Base-by-base conservation (phyloP, 2,329 filamentous ascomycete species). In the Exutisphaerella laricina region DNA sequence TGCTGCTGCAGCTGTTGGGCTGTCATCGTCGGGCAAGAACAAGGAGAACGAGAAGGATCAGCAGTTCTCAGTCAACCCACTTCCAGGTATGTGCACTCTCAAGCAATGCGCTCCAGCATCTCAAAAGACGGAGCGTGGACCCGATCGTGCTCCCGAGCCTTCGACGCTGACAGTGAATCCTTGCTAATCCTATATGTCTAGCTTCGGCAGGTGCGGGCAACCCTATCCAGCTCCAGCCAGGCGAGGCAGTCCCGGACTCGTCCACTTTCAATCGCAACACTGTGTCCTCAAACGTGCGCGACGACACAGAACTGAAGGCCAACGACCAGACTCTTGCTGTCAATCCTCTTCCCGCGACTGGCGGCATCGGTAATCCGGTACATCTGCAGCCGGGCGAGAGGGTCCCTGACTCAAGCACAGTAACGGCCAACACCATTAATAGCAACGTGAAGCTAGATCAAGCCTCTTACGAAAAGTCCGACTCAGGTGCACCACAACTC, bases 401-500 rank as follows among this genome's bases (percentile, higher is more conserved):
- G 63, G 77, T 95, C 7, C 89, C 89, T 29, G 74, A 85, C 35
- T 65, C 74, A 18, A 76, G 70, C 63, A 75, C 75, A 18, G 60
- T 88, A 55, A 80, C 80, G 35, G 66, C 74, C 39, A 84, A 85
- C 64, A 82, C 88, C 38, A 77, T 95, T 59, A 79, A 82, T 30
- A 79, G 76, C 52, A 77, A 72, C 18, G 73, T 72, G 25, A 73
- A 70, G 58, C 77, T 86, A 14, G 89, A 96, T 63, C 77, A 88
- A 64, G 85, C 81, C 55, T 90, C 87, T 1, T 97, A 96, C 66
- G 84, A 94, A 64, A 85, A 85, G 65, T 80, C 82, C 51, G 84
- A 84, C 58, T 76, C 80, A 44, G 58, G 59, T 18, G 65, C 67
- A 45, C 64, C 65, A 25, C 53, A 70, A 23, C 60, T 74, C 9